Evolutionary conservation across 257 asterid genomes (phyloP), one percentile per base, ranked within the genome.

Genomic region (Dorcoceras hygrometricum): DNA sequence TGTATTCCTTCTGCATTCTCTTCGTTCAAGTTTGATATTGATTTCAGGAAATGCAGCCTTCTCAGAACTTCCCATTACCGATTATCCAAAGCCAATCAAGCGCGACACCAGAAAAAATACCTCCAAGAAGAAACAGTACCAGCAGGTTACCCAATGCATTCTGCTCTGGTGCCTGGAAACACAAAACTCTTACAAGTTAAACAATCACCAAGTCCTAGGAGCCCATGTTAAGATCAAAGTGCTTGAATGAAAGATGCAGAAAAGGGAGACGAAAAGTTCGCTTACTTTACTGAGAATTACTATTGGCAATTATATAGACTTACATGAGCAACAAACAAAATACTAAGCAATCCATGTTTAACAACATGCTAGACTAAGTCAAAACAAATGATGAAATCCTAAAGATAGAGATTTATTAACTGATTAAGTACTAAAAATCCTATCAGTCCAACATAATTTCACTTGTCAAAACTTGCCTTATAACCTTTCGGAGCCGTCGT

Each of bases 401-500:
- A n/a, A n/a, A n/a, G n/a, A n/a, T n/a, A n/a, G n/a, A n/a, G n/a
- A n/a, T n/a, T n/a, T n/a, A n/a, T n/a, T n/a, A n/a, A n/a, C n/a
- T n/a, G n/a, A n/a, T n/a, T n/a, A n/a, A n/a, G n/a, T n/a, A n/a
- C n/a, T n/a, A n/a, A n/a, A n/a, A n/a, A n/a, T n/a, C n/a, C n/a
- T n/a, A n/a, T n/a, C n/a, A n/a, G 20, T 23, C 9, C 19, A 26
- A 50, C 8, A 39, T 48, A 46, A 6, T 4, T 23, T 20, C 1
- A 12, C 1, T 28, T 27, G 28, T 51, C 25, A 26, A 6, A 3
- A 59, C 85, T 19, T 19, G 73, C 85, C 83, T 75, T 82, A 76
- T 82, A 77, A 57, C 85, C 81, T 43, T 61, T 71, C 23, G 87
- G 85, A 70, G 81, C 87, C 54, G 77, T 70, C 3, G 77, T 75